Percentiles rank a stretch among this genome's conserved stretches.
Evolutionary conservation across 2,329 filamentous ascomycete species (phyloP).

Genomic region (Orbilia oligospora): DNA sequence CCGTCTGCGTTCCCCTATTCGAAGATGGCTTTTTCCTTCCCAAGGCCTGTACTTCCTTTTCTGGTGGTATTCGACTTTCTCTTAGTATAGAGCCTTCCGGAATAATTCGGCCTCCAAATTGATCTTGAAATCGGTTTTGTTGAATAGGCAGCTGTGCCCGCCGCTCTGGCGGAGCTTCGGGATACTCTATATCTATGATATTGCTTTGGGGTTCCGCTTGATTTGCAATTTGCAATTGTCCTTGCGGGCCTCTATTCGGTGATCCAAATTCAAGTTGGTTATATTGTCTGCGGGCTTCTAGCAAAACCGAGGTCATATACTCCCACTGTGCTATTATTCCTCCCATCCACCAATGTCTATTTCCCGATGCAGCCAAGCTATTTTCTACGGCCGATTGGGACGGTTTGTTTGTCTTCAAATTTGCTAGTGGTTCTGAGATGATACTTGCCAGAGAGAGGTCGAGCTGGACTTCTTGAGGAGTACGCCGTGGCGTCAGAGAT

Average conservation of each 20-base stretch:
- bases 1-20: not conserved
- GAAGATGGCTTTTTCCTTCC: not conserved
- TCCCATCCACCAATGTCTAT: conserved; percentile 16
- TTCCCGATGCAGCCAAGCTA: not conserved
- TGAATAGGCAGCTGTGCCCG: not conserved
- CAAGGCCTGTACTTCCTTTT: not conserved
- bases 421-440: not conserved
- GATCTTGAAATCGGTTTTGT: not conserved
- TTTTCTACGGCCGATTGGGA: not conserved
- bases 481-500: not conserved
- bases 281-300: not conserved
- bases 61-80: not conserved
- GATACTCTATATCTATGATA: no score
- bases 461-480: not conserved
- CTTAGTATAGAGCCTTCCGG: no score
- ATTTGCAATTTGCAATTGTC: not conserved
- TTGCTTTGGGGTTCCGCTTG: no score
- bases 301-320: not conserved
- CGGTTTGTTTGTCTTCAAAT: not conserved
- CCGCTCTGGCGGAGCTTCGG: no score
- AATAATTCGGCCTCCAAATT: not conserved
- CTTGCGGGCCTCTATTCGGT: not conserved
- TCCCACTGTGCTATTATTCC: conserved; percentile 18
- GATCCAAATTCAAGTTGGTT: not conserved
- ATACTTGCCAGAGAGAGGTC: not conserved